Evolutionary conservation across 345 rosid genomes (phyloP).

Genomic region (Acer campestre): DNA sequence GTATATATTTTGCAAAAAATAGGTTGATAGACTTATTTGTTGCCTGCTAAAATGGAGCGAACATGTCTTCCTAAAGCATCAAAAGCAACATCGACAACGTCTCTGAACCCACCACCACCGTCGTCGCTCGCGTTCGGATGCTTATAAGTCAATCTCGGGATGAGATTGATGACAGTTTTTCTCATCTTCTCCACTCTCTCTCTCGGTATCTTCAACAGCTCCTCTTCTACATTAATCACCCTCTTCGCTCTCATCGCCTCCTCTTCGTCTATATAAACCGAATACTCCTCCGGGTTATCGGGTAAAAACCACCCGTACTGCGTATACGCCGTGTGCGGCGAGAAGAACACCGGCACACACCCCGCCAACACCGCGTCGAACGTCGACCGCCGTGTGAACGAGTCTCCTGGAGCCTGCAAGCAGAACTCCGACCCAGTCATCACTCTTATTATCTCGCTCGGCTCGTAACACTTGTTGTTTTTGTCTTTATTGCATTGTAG

Average conservation of each 20-base stretch:
- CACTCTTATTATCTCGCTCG: constrained; percentile 28
- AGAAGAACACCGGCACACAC: constrained; percentile 66
- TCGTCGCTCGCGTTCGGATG: constrained; percentile 46
- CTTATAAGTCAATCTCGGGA: constrained; percentile 50
- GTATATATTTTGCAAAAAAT: no score
- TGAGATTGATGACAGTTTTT: constrained; percentile 34
- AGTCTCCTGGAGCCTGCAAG: constrained; percentile 63
- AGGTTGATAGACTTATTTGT: no score
- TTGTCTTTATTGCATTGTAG: constrained; percentile 26
- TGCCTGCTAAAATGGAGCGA: not conserved
- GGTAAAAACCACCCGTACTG: constrained; percentile 63
- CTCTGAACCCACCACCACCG: constrained; percentile 32
- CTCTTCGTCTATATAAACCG: constrained; percentile 41
- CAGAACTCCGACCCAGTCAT: constrained; percentile 53
- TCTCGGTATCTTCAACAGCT: constrained; percentile 32
- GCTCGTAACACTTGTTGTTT: constrained; percentile 40
- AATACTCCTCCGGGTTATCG: constrained; percentile 27
- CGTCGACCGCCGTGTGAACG: constrained; percentile 55
- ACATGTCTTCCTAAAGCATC: constrained; percentile 30
- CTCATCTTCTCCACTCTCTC: constrained; percentile 38
- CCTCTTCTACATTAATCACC: constrained; percentile 33
- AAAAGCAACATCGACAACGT: constrained; percentile 54
- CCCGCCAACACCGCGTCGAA: constrained; percentile 57
- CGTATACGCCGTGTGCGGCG: constrained; percentile 61
- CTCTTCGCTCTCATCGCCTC: not conserved